Evolutionary conservation across 805 yeast genomes (phyloP).

Genomic region (Metschnikowia anglica): DNA sequence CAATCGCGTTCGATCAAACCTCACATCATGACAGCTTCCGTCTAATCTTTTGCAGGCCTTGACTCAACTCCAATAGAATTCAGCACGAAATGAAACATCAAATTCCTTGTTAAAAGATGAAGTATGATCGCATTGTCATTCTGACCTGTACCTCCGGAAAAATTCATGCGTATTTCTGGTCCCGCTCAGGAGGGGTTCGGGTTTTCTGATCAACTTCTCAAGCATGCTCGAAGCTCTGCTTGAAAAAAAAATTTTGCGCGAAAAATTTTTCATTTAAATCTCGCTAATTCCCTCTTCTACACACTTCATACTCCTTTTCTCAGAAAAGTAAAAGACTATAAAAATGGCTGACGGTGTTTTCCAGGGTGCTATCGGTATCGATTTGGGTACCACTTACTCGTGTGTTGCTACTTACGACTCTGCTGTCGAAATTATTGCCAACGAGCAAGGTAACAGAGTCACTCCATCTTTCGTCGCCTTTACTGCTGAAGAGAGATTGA

Average conservation of each 20-base stretch:
- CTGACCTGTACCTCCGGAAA: slow-evolving; percentile 4
- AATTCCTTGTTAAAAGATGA: background rate
- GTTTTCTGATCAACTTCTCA: slow-evolving; percentile 5
- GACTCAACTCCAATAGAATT: no score
- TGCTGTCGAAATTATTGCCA: slow-evolving; percentile 51
- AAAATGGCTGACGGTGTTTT: slow-evolving; percentile 35
- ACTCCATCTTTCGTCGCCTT: slow-evolving; percentile 52
- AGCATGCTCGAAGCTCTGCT: slow-evolving; percentile 12
- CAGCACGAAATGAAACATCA: background rate
- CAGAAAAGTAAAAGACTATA: slow-evolving; percentile 14
- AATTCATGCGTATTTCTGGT: slow-evolving; percentile 12
- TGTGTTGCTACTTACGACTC: slow-evolving; percentile 52
- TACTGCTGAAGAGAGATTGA: slow-evolving; percentile 49
- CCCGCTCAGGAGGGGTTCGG: slow-evolving; percentile 11
- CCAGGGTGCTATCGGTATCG: slow-evolving; percentile 48
- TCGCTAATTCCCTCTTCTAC: slow-evolving; percentile 15
- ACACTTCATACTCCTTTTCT: slow-evolving; percentile 16
- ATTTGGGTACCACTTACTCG: slow-evolving; percentile 53
- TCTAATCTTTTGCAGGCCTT: no score
- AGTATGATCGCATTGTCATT: background rate
- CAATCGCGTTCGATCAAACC: background rate
- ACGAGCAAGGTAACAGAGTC: slow-evolving; percentile 53
- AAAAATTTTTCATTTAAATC: slow-evolving; percentile 21
- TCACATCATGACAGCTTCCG: no score
- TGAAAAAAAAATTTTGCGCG: slow-evolving; percentile 19